Conservation (phyloP, 805 yeast species). For the Candida tallmaniae region DNA sequence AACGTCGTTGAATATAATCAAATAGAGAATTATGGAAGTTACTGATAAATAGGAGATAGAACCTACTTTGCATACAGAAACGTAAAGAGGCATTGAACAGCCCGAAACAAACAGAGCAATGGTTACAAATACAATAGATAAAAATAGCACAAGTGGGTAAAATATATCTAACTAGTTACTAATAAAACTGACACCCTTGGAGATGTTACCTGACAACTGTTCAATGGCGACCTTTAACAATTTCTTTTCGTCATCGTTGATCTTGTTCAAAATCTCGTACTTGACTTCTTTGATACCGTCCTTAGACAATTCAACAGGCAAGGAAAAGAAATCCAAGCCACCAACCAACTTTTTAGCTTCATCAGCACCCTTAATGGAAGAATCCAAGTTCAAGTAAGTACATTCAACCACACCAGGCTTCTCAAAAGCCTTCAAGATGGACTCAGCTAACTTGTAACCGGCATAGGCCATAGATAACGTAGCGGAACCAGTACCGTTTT, state of each 20-base stretch:
- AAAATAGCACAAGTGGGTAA: too few species aligned
- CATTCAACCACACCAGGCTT: slow-evolving; percentile 39
- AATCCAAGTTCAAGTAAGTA: slow-evolving; percentile 49
- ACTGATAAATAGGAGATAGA: too few species aligned
- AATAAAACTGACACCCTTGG: slow-evolving; percentile 53
- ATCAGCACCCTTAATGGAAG: slow-evolving; percentile 45
- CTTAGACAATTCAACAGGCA: slow-evolving; percentile 54
- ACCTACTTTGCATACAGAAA: too few species aligned
- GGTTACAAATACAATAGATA: too few species aligned
- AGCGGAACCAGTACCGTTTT: slow-evolving; percentile 81
- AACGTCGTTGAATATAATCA: too few species aligned
- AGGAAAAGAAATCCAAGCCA: slow-evolving; percentile 51
- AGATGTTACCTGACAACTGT: slow-evolving; percentile 51
- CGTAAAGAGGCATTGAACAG: too few species aligned
- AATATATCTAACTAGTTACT: slow-evolving; percentile 9
- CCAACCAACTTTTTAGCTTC: slow-evolving; percentile 45
- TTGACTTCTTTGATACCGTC: slow-evolving; percentile 57
- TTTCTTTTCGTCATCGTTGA: slow-evolving; percentile 51
- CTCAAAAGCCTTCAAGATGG: slow-evolving; percentile 57
- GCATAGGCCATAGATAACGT: slow-evolving; percentile 86
- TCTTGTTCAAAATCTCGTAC: slow-evolving; percentile 44
- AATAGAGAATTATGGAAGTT: too few species aligned
- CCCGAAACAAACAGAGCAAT: too few species aligned
- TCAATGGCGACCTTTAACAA: slow-evolving; percentile 50
- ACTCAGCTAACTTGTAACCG: slow-evolving; percentile 69